Percentiles rank a stretch among this genome's conserved stretches.
These are phyloP conservation scores for Leishmania amazonensis DNA, from an alignment of 208 protist genomes.

Conservation along the genomic window DNA sequence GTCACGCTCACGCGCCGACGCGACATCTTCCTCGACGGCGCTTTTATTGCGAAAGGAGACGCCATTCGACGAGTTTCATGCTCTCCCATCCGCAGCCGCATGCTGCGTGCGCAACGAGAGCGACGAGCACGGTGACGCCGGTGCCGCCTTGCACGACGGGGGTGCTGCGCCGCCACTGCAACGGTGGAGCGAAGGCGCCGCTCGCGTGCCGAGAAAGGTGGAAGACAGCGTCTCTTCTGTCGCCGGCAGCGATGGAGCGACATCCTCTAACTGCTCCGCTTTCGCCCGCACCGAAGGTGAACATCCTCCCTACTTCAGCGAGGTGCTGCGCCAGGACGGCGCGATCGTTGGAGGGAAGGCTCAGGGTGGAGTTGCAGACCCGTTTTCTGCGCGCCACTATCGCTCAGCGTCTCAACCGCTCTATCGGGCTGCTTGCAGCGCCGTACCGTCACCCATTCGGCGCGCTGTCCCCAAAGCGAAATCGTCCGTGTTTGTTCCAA, in stretches of 20 bases:
- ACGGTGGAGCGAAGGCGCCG: background rate
- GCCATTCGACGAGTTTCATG: background rate
- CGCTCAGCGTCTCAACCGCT: background rate
- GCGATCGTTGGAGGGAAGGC: background rate
- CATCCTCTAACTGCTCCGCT: slow-evolving; percentile 9
- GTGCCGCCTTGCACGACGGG: background rate
- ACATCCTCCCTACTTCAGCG: background rate
- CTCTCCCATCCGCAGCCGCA: background rate
- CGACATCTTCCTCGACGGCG: background rate
- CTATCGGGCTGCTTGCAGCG: background rate
- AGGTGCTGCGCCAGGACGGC: background rate
- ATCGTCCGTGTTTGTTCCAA: slow-evolving; percentile 23
- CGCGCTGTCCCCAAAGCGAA: slow-evolving; percentile 13
- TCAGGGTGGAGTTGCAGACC: background rate
- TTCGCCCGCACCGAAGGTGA: slow-evolving; percentile 1
- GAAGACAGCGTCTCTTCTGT: slow-evolving; percentile 3
- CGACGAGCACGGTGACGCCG: background rate
- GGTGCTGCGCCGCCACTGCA: background rate
- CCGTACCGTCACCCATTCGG: background rate
- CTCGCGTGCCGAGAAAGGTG: background rate
- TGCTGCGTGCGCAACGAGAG: background rate
- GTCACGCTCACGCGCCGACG: background rate
- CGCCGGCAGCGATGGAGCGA: background rate
- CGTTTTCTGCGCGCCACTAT: background rate
- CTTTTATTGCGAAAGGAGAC: background rate